A percentile compares a stretch with the other conserved stretches of the same genome.
These are phyloP conservation scores for Aotearoamyces nothofagi DNA, from an alignment of 2,329 filamentous ascomycete species.

Conservation along the genomic window DNA sequence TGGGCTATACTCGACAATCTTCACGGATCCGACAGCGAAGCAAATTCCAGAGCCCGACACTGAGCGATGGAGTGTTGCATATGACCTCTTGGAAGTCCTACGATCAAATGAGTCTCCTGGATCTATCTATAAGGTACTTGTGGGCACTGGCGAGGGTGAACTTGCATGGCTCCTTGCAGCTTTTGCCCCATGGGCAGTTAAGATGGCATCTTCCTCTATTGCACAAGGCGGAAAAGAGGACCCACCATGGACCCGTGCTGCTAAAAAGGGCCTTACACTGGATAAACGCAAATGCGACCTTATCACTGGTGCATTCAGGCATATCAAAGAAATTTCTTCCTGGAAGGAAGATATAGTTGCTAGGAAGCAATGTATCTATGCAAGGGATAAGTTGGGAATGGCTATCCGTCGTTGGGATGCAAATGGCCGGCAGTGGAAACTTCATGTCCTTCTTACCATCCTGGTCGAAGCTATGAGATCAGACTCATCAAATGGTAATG, in stretches of 20 bases:
- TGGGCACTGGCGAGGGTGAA: constrained; percentile 52
- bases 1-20: constrained; percentile 56
- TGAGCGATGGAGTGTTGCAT: constrained; percentile 44
- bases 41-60: constrained; percentile 39
- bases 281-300: constrained; percentile 62
- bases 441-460: constrained; percentile 54
- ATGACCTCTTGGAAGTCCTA: constrained; percentile 44
- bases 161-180: constrained; percentile 65
- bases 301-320: constrained; percentile 46
- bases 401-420: constrained; percentile 57
- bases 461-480: constrained; percentile 42
- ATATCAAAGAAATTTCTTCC: constrained; percentile 45
- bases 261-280: constrained; percentile 63
- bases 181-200: constrained; percentile 54
- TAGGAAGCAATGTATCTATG: constrained; percentile 26
- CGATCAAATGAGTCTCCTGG: constrained; percentile 26
- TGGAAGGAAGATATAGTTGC: constrained; percentile 40
- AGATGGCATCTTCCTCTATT: constrained; percentile 22
- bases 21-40: constrained; percentile 47
- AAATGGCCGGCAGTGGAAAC: constrained; percentile 46
- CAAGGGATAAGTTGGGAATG: constrained; percentile 58
- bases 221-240: constrained; percentile 11
- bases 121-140: constrained; percentile 36
- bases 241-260: constrained; percentile 37
- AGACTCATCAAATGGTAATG: constrained; percentile 25